These are phyloP conservation scores for Nakazawaea anatomiae DNA, from an alignment of 805 yeast species.

Conservation along the genomic window DNA sequence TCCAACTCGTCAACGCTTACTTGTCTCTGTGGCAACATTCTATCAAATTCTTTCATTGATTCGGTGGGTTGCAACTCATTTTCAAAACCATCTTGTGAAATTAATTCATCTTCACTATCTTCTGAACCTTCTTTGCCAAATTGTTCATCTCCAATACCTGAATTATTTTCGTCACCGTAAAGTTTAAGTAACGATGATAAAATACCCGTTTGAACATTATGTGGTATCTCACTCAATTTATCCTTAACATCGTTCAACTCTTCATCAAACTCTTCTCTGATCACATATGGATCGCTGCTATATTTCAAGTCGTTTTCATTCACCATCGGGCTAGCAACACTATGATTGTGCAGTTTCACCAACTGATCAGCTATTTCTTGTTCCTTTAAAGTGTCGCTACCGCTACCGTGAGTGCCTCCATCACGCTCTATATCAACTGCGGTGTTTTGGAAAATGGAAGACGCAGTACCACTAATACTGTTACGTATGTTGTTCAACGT, in stretches of 20 bases:
- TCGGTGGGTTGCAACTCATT: not conserved
- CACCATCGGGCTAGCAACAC: not conserved
- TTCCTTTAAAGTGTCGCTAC: not conserved
- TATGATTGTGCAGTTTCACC: slow-evolving; percentile 2
- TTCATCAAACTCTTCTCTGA: slow-evolving; percentile 8
- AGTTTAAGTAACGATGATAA: slow-evolving; percentile 35
- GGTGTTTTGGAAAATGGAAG: not conserved
- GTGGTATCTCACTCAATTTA: slow-evolving; percentile 29
- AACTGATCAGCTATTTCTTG: not conserved
- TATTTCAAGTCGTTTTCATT: not conserved
- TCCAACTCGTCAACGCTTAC: not conserved
- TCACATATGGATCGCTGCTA: not conserved
- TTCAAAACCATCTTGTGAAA: not conserved
- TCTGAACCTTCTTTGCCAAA: slow-evolving; percentile 7
- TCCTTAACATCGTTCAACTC: slow-evolving; percentile 16
- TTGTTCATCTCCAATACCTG: slow-evolving; percentile 16
- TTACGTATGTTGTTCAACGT: not conserved
- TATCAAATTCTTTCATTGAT: slow-evolving; percentile 1
- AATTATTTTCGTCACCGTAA: slow-evolving; percentile 31
- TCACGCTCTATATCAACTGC: not conserved
- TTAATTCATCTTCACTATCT: not conserved
- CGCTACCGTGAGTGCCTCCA: not conserved
- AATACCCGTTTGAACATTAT: slow-evolving; percentile 39
- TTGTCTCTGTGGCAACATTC: not conserved
- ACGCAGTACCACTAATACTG: not conserved